Evolutionary conservation across 2,329 filamentous ascomycete species (phyloP).

Genomic region (Aspergillus sp.): DNA sequence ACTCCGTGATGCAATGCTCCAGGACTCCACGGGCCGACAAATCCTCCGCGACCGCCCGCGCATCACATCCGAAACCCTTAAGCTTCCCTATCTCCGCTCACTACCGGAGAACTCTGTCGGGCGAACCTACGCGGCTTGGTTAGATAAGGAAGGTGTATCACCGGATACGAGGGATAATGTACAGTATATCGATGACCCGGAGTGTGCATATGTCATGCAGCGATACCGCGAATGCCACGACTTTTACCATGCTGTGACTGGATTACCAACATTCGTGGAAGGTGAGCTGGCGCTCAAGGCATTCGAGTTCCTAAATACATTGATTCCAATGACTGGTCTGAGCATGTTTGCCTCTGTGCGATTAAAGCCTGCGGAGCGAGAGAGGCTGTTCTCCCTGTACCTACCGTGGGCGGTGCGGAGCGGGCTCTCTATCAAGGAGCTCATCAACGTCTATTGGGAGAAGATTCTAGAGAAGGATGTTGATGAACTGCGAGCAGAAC

Average conservation of each 20-base stretch:
- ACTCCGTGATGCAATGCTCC: constrained; percentile 89
- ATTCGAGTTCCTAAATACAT: constrained; percentile 94
- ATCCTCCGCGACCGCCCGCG: constrained; percentile 90
- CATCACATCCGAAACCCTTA: constrained; percentile 74
- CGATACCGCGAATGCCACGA: constrained; percentile 97
- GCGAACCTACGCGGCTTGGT: constrained; percentile 81
- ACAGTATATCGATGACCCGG: constrained; percentile 89
- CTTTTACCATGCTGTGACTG: constrained; percentile 94
- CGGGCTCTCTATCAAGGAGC: constrained; percentile 73
- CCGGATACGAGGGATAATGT: constrained; percentile 85
- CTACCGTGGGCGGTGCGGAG: constrained; percentile 90
- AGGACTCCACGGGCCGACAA: constrained; percentile 78
- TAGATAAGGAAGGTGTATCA: constrained; percentile 91
- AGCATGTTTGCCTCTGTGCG: constrained; percentile 73
- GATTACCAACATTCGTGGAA: constrained; percentile 87
- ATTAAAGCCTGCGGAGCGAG: constrained; percentile 66
- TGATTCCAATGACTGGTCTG: constrained; percentile 92
- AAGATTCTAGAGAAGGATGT: constrained; percentile 87
- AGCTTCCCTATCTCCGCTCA: constrained; percentile 70
- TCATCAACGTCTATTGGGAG: constrained; percentile 98
- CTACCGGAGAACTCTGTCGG: constrained; percentile 78
- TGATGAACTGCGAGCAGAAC: constrained; percentile 69
- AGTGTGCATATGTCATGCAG: constrained; percentile 98
- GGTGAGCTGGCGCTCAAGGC: constrained; percentile 97
- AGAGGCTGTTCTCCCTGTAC: constrained; percentile 67